Percentiles rank a stretch among this genome's conserved stretches.
Conservation (phyloP, 2,329 filamentous ascomycete genomes). For the Coniochaeta sp. region DNA sequence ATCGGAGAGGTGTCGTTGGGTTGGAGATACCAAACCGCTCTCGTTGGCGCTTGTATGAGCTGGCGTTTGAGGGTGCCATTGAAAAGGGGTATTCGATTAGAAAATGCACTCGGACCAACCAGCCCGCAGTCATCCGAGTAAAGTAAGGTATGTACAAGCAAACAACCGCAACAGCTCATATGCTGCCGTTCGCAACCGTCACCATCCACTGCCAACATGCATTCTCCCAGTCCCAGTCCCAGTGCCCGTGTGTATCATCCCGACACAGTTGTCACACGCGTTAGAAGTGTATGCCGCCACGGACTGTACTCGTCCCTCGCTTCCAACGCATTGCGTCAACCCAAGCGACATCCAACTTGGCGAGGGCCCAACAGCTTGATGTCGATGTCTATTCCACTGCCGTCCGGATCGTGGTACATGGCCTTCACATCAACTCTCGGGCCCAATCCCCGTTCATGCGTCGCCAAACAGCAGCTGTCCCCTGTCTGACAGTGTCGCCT, state of each 20-base stretch:
- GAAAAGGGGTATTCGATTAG: slow-evolving; percentile 10
- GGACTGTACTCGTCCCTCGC: too few relatives aligned
- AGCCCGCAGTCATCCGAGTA: slow-evolving; percentile 16
- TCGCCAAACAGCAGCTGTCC: not conserved
- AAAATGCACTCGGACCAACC: slow-evolving; percentile 14
- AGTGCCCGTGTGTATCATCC: not conserved
- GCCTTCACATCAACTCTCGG: too few relatives aligned
- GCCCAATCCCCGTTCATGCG: not conserved
- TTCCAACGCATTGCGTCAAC: too few relatives aligned
- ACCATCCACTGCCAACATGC: not conserved
- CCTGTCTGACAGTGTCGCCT: not conserved
- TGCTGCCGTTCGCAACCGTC: not conserved
- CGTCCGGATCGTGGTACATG: too few relatives aligned
- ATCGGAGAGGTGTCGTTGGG: too few relatives aligned
- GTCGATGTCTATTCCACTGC: too few relatives aligned
- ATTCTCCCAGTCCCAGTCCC: not conserved
- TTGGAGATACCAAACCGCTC: too few relatives aligned
- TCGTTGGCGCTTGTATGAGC: too few relatives aligned
- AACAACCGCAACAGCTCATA: not conserved
- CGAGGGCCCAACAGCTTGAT: too few relatives aligned
- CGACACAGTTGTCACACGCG: not conserved
- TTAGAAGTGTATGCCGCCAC: too few relatives aligned
- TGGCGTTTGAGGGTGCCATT: too few relatives aligned
- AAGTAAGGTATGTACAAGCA: slow-evolving; percentile 2
- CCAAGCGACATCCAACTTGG: too few relatives aligned